phyloP scores from a whole-genome alignment of 2,329 filamentous ascomycete species.

The Trichoderma cornu-damae region DNA sequence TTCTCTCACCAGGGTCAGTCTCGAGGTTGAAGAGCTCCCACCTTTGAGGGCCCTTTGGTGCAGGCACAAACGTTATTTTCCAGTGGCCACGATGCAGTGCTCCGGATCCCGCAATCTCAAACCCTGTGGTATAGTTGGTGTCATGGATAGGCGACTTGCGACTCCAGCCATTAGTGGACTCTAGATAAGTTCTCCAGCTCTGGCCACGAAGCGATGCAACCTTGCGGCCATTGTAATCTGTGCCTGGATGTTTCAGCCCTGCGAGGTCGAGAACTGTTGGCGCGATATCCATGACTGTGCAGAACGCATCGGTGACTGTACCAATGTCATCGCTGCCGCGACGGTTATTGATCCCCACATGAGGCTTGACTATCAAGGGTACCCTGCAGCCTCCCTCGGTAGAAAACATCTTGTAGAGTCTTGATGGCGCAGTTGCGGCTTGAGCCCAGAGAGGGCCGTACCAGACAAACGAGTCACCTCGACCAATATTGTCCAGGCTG shows the following conservation, averaged over 20 bases:
- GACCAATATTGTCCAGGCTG: slow-evolving; percentile 49
- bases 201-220: slow-evolving; percentile 11
- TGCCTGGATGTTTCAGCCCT: slow-evolving; percentile 10
- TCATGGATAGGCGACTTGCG: slow-evolving; percentile 7
- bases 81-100: slow-evolving; percentile 7
- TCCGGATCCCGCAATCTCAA: slow-evolving; percentile 14
- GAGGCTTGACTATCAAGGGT: slow-evolving; percentile 33
- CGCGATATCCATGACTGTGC: slow-evolving; percentile 12
- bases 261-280: slow-evolving; percentile 7
- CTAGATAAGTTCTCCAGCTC: slow-evolving; percentile 7
- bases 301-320: slow-evolving; percentile 1
- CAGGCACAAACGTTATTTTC: slow-evolving; percentile 13
- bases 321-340: neutral
- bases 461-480: slow-evolving; percentile 54
- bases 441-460: slow-evolving; percentile 53
- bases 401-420: slow-evolving; percentile 37
- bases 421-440: slow-evolving; percentile 35
- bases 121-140: neutral
- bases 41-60: slow-evolving; percentile 8
- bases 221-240: slow-evolving; percentile 11
- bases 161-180: slow-evolving; percentile 2
- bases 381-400: slow-evolving; percentile 48
- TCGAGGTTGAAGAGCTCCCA: slow-evolving; percentile 34
- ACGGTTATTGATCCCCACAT: neutral
- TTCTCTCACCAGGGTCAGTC: slow-evolving; percentile 31